Percentiles rank a stretch among this genome's conserved stretches.
These are phyloP conservation scores for Solanum chacoense DNA, from an alignment of 305 asterid genomes.

Conservation along the genomic window DNA sequence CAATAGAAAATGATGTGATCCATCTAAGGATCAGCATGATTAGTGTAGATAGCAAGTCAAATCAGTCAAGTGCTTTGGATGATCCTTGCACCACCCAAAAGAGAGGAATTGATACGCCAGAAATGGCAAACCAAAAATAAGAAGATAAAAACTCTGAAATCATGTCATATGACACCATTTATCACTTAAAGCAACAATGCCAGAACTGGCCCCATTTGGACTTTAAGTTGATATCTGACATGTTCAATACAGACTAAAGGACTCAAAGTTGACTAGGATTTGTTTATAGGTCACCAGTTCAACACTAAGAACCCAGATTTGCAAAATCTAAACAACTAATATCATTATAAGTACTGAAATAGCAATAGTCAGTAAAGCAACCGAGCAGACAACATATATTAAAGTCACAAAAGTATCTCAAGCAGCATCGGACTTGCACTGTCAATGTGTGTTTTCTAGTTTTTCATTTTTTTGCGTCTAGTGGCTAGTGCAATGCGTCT, in stretches of 20 bases:
- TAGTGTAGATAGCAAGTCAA: neutral
- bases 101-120: neutral
- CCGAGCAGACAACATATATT: neutral
- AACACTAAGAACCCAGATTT: neutral
- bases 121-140: neutral
- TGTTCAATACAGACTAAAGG: neutral
- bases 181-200: neutral
- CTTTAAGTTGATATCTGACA: neutral
- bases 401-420: neutral
- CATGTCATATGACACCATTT: neutral
- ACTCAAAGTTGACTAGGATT: neutral
- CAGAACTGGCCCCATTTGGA: neutral
- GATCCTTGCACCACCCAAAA: neutral
- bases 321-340: neutral
- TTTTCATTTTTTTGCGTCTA: neutral
- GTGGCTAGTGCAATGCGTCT: neutral
- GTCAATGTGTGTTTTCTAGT: neutral
- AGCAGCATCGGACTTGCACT: neutral
- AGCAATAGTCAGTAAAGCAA: neutral
- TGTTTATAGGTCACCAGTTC: neutral
- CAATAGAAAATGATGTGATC: neutral
- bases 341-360: neutral
- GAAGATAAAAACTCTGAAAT: neutral
- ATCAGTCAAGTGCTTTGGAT: neutral
- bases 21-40: neutral